These are phyloP conservation scores for Nymphaea colorata DNA, from an alignment of 164 flowering plant species.

Conservation along the genomic window DNA sequence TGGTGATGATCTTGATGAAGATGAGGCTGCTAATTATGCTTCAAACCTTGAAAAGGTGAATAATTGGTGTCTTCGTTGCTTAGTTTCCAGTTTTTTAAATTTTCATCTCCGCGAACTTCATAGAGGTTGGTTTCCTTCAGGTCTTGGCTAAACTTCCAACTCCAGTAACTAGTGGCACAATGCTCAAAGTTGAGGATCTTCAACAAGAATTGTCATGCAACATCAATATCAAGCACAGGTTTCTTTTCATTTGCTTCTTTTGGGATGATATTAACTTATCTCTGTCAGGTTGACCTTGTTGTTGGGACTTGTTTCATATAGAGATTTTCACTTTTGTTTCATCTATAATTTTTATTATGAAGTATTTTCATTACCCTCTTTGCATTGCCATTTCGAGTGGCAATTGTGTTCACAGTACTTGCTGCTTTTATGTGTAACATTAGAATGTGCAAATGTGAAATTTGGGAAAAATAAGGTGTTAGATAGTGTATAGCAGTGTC, in stretches of 20 bases:
- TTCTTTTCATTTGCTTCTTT: background rate
- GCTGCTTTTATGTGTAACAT: no score
- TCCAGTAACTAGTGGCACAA: slow-evolving; percentile 63
- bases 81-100: background rate
- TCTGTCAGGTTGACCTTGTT: background rate
- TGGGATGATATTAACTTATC: background rate
- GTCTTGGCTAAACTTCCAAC: slow-evolving; percentile 72
- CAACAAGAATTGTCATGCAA: slow-evolving; percentile 76
- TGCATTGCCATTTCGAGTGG: no score
- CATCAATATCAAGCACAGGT: slow-evolving; percentile 89
- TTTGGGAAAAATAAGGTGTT: no score
- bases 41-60: slow-evolving; percentile 81
- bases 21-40: slow-evolving; percentile 54
- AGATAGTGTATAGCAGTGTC: no score
- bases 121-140: slow-evolving; percentile 17
- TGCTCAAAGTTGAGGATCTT: slow-evolving; percentile 76
- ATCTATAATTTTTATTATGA: no score
- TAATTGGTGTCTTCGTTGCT: slow-evolving; percentile 1
- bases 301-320: no score
- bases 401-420: no score
- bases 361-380: no score
- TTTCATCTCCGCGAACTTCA: no score
- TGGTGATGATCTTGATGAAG: slow-evolving; percentile 93
- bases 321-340: no score
- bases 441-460: no score